Evolutionary conservation across 306 rosid genomes (phyloP).

Genomic region (Begonia peltatifolia): DNA sequence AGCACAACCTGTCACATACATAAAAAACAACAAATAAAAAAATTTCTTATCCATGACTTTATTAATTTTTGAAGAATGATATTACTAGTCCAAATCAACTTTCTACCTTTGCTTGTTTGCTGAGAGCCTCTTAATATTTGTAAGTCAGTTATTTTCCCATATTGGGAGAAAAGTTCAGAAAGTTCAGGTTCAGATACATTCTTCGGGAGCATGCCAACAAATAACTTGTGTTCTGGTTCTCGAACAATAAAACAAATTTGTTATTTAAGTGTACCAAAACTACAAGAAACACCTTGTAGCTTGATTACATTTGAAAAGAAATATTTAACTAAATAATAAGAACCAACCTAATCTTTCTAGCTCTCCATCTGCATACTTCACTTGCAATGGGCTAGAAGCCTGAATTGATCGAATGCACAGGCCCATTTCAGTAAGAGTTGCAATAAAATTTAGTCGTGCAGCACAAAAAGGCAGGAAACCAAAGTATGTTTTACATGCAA

Average conservation of each 20-base stretch:
- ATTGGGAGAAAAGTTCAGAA: slow-evolving; percentile 54
- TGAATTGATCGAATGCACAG: slow-evolving; percentile 28
- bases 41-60: too few relatives aligned
- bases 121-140: slow-evolving; percentile 92
- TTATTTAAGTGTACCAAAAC: slow-evolving; percentile 4
- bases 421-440: slow-evolving; percentile 11
- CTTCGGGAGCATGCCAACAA: slow-evolving; percentile 97
- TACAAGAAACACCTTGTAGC: neutral
- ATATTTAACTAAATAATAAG: too few relatives aligned
- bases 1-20: slow-evolving; percentile 61
- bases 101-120: slow-evolving; percentile 83
- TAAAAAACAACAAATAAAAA: slow-evolving; percentile 8
- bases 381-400: slow-evolving; percentile 99
- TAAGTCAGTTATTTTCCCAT: slow-evolving; percentile 75
- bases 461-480: too few relatives aligned
- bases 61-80: too few relatives aligned
- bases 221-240: slow-evolving; percentile 83
- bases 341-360: slow-evolving; percentile 85
- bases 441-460: slow-evolving; percentile 1
- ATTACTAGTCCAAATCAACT: too few relatives aligned
- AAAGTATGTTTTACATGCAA: too few relatives aligned
- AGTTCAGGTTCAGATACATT: slow-evolving; percentile 78
- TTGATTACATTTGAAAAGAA: too few relatives aligned
- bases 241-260: slow-evolving; percentile 10
- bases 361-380: slow-evolving; percentile 99